Evolutionary conservation across 139 green algal genomes (phyloP).

Genomic region (Chlamydomonas sp.): DNA sequence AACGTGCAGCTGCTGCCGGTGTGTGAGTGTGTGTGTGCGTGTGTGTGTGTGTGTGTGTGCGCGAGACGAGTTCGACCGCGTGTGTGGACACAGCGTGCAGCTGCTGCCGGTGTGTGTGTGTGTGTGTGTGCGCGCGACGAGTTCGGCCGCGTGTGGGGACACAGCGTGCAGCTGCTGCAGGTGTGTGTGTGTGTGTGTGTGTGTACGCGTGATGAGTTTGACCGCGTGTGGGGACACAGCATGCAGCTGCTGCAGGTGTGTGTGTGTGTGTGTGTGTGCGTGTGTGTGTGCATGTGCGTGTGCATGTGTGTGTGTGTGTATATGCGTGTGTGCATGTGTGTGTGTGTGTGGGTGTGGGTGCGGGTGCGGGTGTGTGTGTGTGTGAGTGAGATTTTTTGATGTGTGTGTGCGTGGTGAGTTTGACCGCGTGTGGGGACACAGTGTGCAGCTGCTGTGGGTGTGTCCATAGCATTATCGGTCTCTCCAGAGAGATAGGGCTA

Average conservation of each 20-base stretch:
- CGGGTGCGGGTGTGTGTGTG: not conserved
- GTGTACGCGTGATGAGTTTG: too few relatives aligned
- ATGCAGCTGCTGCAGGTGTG: not conserved
- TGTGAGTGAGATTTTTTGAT: too few relatives aligned
- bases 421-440: too few relatives aligned
- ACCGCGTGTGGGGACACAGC: too few relatives aligned
- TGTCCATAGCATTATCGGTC: not conserved
- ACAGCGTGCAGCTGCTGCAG: not conserved
- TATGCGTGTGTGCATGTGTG: not conserved
- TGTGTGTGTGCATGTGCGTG: not conserved
- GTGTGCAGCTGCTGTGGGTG: not conserved
- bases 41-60: not conserved
- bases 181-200: not conserved
- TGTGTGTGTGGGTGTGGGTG: not conserved
- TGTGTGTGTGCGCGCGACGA: slow-evolving; percentile 17
- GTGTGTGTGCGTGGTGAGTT: not conserved
- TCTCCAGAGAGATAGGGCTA: too few relatives aligned
- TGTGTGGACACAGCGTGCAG: too few relatives aligned
- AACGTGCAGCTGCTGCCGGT: not conserved
- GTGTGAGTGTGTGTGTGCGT: not conserved
- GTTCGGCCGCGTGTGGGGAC: slow-evolving; percentile 52
- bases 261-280: not conserved
- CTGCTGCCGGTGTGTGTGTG: not conserved
- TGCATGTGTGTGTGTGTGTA: too few relatives aligned
- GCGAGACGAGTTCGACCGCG: too few relatives aligned